Evolutionary conservation across 2,329 filamentous ascomycete species (phyloP), one percentile per base, ranked within the genome.

Genomic region (Aspergillus quadricinctus): DNA sequence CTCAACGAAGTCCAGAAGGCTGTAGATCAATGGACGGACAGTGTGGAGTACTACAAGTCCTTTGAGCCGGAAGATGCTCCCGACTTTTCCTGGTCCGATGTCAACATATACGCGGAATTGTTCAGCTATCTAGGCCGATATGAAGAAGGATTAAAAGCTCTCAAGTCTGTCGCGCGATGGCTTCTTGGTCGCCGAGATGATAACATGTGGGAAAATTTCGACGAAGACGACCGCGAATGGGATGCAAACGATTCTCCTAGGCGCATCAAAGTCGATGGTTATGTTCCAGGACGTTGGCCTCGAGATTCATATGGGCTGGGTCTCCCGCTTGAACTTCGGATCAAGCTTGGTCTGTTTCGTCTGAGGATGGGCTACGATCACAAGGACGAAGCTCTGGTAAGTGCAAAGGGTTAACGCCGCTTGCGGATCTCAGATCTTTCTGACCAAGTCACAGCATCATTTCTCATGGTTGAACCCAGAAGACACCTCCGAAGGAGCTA

Each of bases 151-250:
- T 81, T 96, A 2, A 73, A 73, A 28, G 83, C 88, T 59, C 78
- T 95, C 11, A 94, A 89, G 69, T 79, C 80, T 2, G 74, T 96
- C 17, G 84, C 88, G 23, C 82, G 95, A 55, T 96, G 92, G 91
- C 80, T 96, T 54, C 79, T 96, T 41, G 89, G 90, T 8, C 86
- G 94, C 50, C 77, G 81, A 37, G 77, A 82, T 4, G 92, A 99
- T 70, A 72, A 67, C 0, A 90, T 86, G 66, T 99, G 94, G 94
- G 88, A 95, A 56, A 70, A 80, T 8, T 80, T 82, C 61, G 78
- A 82, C 29, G 79, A 83, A 4, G 90, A 97, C 69, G 92, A 96
- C 70, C 83, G 92, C 55, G 94, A 99, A 74, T 99, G 92, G 85
- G 94, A 99, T 70, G 74, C 83, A 4, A 82, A 87, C 48, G 84